phyloP scores from a whole-genome alignment of 1,284 basidiomycete species.

The Moniliella sp. region DNA sequence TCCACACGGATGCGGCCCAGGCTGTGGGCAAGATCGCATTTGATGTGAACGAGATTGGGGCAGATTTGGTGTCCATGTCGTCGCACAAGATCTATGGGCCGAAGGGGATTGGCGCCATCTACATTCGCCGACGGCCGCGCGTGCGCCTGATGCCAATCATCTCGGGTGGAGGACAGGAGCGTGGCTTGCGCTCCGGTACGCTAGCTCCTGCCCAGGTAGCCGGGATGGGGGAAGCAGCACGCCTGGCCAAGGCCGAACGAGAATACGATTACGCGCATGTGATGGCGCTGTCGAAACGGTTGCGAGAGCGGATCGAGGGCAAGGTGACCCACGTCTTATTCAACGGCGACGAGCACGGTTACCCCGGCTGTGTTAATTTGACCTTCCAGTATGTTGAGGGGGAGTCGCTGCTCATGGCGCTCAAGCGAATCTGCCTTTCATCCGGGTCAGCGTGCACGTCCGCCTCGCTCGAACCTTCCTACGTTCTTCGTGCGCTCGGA shows the following conservation, averaged over 20 bases:
- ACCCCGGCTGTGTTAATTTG: constrained; percentile 58
- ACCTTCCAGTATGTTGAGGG: constrained; percentile 94
- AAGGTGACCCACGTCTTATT: constrained; percentile 73
- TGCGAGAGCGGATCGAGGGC: constrained; percentile 58
- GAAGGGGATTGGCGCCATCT: constrained; percentile 86
- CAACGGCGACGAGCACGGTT: constrained; percentile 61
- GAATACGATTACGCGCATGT: constrained; percentile 61
- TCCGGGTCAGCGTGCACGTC: constrained; percentile 96
- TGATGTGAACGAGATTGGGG: constrained; percentile 82
- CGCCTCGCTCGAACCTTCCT: constrained; percentile 89
- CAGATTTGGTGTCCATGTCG: constrained; percentile 86
- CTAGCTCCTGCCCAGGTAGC: constrained; percentile 72
- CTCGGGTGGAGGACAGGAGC: constrained; percentile 88
- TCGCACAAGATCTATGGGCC: constrained; percentile 97
- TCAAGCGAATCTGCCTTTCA: constrained; percentile 89
- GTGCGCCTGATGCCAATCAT: constrained; percentile 86
- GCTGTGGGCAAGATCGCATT: constrained; percentile 47
- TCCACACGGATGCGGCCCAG: constrained; percentile 96
- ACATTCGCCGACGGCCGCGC: constrained; percentile 73
- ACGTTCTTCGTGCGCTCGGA: constrained; percentile 85
- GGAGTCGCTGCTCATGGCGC: constrained; percentile 86
- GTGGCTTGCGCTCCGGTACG: constrained; percentile 80
- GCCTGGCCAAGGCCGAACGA: constrained; percentile 59
- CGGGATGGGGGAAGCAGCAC: constrained; percentile 81
- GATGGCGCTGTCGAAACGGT: constrained; percentile 53